phyloP scores from a whole-genome alignment of 1,284 basidiomycete species.

The Lignosus rhinocerotis region DNA sequence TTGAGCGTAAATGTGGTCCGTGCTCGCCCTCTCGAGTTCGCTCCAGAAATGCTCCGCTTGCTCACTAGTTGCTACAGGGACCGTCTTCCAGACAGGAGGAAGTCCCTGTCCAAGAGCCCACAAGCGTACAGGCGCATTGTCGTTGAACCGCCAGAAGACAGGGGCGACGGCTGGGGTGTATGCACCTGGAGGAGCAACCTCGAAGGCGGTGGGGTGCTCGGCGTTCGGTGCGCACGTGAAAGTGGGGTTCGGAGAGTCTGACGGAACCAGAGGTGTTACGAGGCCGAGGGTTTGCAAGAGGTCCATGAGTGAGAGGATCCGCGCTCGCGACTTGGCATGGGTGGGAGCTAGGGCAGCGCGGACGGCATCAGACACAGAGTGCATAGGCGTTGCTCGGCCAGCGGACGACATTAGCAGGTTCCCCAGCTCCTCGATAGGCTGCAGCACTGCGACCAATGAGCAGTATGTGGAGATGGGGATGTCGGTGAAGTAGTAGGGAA shows the following conservation, averaged over 20 bases:
- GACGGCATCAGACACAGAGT: slow-evolving; percentile 50
- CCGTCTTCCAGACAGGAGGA: slow-evolving; percentile 56
- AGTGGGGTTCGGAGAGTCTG: slow-evolving; percentile 41
- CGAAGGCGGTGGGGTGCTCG: slow-evolving; percentile 47
- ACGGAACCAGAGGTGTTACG: slow-evolving; percentile 53
- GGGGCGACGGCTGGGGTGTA: slow-evolving; percentile 52
- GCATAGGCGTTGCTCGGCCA: slow-evolving; percentile 49
- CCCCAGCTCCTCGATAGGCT: slow-evolving; percentile 52
- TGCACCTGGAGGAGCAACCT: slow-evolving; percentile 41
- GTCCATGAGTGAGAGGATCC: slow-evolving; percentile 62
- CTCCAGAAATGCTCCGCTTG: slow-evolving; percentile 57
- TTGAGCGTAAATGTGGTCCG: slow-evolving; percentile 33
- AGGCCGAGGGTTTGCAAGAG: slow-evolving; percentile 54
- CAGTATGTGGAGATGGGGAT: slow-evolving; percentile 61
- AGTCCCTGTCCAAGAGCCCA: slow-evolving; percentile 54
- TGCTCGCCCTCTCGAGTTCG: slow-evolving; percentile 49
- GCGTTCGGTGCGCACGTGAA: slow-evolving; percentile 45
- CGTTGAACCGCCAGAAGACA: slow-evolving; percentile 62
- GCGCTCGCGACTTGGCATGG: slow-evolving; percentile 53
- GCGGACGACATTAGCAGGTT: slow-evolving; percentile 45
- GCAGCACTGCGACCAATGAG: slow-evolving; percentile 56
- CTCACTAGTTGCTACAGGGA: slow-evolving; percentile 37
- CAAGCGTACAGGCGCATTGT: slow-evolving; percentile 51
- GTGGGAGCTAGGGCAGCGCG: slow-evolving; percentile 53
- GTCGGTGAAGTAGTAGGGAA: slow-evolving; percentile 58